These are phyloP conservation scores for Hymenoscyphus salicellus DNA, from an alignment of 2,329 filamentous ascomycete genomes.

Conservation along the genomic window DNA sequence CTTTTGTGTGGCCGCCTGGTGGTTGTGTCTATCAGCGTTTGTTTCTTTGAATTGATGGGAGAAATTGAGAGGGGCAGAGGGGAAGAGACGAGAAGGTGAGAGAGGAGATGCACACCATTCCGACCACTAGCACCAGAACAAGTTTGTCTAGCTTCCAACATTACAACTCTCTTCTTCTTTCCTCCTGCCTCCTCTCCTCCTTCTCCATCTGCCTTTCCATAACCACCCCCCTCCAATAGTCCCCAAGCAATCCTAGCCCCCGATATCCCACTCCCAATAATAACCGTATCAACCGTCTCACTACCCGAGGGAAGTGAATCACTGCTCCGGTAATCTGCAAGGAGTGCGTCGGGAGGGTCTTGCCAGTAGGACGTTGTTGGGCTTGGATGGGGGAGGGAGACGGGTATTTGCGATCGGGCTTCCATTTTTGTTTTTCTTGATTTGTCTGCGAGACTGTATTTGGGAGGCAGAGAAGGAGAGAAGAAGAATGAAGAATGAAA, in stretches of 20 bases:
- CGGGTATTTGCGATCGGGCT: slow-evolving; percentile 21
- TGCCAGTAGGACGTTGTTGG: slow-evolving; percentile 39
- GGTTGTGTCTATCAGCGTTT: not conserved
- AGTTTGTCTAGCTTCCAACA: slow-evolving; percentile 38
- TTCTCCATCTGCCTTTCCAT: slow-evolving; percentile 4
- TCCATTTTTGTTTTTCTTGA: slow-evolving; percentile 19
- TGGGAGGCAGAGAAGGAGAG: not conserved
- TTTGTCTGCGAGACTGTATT: not conserved
- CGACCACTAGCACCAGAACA: slow-evolving; percentile 39
- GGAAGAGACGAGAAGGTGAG: not conserved
- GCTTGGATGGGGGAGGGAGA: slow-evolving; percentile 33
- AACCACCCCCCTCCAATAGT: slow-evolving; percentile 24
- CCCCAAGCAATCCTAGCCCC: slow-evolving; percentile 26
- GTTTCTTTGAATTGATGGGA: not conserved
- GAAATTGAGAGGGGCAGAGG: not conserved
- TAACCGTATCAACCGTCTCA: slow-evolving; percentile 18
- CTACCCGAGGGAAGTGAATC: slow-evolving; percentile 12
- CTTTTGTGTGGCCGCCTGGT: slow-evolving; percentile 36
- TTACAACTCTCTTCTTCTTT: slow-evolving; percentile 28
- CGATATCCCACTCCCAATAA: slow-evolving; percentile 30
- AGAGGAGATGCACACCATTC: slow-evolving; percentile 31
- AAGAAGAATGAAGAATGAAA: no score
- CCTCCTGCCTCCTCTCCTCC: slow-evolving; percentile 9
- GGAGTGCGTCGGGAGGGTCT: slow-evolving; percentile 31
- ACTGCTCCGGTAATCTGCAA: slow-evolving; percentile 34